Evolutionary conservation across 2,329 filamentous ascomycete genomes (phyloP), one percentile per base, ranked within the genome.

Genomic region (Colletotrichum liriopes): DNA sequence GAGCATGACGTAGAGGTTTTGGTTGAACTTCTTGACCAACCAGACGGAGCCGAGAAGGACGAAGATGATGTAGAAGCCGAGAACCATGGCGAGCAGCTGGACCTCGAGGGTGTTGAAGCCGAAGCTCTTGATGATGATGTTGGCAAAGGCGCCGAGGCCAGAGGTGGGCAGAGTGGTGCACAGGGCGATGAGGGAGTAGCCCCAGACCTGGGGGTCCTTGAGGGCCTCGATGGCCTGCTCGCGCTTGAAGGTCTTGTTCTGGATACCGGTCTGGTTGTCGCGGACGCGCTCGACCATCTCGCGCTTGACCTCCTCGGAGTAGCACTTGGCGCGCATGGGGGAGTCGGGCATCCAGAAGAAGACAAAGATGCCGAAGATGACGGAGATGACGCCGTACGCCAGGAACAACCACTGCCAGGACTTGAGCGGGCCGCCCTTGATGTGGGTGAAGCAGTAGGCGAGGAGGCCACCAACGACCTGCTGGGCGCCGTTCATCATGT

Each of bases 401-500:
- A 93, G 83, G 83, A 93, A 94, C 3, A 93, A 86, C 74, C 89
- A 90, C 78, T 93, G 91, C 91, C 92, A 94, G 20, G 89, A 90
- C 77, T 86, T 86, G 69, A 93, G 83, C 0, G 85, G 83, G 4
- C 88, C 87, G 5, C 76, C 81, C 20, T 81, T 83, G 77, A 91
- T 89, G 3, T 89, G 82, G 2, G 86, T 84, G 75, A 87, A 87
- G 74, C 91, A 91, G 78, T 93, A 93, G 0, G 92, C 92, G 0
- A 94, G 84, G 0, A 94, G 86, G 7, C 92, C 92, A 41, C 92
- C 92, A 9, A 93, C 90, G 62, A 94, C 91, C 77, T 93, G 92
- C 77, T 94, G 92, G 0, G 86, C 87, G 2, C 92, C 92, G 78
- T 94, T 94, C 91, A 93, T 94, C 89, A 93, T 93, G 79, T 93